Evolutionary conservation across 2,329 filamentous ascomycete species (phyloP).

Genomic region (Trichoderma aggressivum): DNA sequence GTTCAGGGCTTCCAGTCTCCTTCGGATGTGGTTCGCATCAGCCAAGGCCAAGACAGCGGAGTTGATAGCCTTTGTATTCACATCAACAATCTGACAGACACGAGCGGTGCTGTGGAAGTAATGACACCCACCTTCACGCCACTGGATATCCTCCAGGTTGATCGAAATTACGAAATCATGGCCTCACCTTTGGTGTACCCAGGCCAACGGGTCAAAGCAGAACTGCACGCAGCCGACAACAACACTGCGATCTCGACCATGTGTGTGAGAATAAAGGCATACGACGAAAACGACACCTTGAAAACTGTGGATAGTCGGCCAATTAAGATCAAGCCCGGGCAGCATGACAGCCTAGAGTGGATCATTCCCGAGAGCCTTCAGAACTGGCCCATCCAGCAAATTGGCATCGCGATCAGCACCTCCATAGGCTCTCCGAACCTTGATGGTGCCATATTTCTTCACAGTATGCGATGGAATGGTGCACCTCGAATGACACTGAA

Average conservation of each 20-base stretch:
- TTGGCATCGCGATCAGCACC: neutral
- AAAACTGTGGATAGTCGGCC: neutral
- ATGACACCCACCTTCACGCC: neutral
- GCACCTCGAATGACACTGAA: slow-evolving; percentile 13
- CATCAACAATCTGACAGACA: neutral
- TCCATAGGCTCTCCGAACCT: neutral
- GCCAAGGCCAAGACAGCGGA: neutral
- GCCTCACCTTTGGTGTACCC: slow-evolving; percentile 19
- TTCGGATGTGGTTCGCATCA: neutral
- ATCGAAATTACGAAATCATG: slow-evolving; percentile 21
- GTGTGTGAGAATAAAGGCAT: slow-evolving; percentile 2
- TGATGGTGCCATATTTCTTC: slow-evolving; percentile 14
- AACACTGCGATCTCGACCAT: neutral
- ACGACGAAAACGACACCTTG: neutral
- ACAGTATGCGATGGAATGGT: slow-evolving; percentile 14
- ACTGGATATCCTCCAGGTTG: slow-evolving; percentile 29
- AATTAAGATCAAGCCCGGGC: neutral
- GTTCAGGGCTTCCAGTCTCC: neutral
- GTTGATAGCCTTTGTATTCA: neutral
- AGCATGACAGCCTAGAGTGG: neutral
- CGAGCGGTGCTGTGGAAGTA: neutral
- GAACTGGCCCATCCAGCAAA: neutral
- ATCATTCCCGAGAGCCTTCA: neutral
- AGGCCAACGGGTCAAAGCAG: slow-evolving; percentile 3
- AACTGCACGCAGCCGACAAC: neutral